Evolutionary conservation across 495 filamentous ascomycete species (phyloP).

Genomic region (Aspergillus mulundensis): DNA sequence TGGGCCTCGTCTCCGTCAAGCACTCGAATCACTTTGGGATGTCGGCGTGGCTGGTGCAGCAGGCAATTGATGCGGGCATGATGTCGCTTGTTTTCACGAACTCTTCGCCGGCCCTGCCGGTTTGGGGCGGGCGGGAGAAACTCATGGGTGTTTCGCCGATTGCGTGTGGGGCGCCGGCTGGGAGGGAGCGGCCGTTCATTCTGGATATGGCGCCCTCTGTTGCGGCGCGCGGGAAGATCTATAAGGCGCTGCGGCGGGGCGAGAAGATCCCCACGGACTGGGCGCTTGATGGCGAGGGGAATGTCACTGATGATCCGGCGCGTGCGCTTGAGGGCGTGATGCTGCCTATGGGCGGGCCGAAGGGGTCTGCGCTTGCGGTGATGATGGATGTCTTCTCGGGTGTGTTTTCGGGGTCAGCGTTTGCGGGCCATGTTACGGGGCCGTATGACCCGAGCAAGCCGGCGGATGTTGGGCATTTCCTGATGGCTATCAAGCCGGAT

Average conservation of each 20-base stretch:
- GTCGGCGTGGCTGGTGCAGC: constrained; percentile 72
- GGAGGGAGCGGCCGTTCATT: constrained; percentile 57
- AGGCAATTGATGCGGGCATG: constrained; percentile 67
- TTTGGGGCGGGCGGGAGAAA: constrained; percentile 64
- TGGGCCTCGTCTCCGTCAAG: constrained; percentile 69
- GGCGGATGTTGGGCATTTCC: constrained; percentile 72
- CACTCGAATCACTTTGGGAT: constrained; percentile 81
- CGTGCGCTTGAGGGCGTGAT: constrained; percentile 66
- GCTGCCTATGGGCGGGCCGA: constrained; percentile 77
- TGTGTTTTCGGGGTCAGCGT: constrained; percentile 64
- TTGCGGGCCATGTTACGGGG: constrained; percentile 66
- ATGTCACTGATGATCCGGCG: constrained; percentile 62
- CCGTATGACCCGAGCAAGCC: constrained; percentile 67
- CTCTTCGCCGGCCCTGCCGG: constrained; percentile 67
- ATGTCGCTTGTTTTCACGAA: constrained; percentile 79
- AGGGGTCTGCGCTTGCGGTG: constrained; percentile 65
- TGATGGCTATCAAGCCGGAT: constrained; percentile 72
- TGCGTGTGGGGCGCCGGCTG: constrained; percentile 67
- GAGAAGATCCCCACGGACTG: constrained; percentile 72
- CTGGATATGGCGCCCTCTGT: constrained; percentile 75
- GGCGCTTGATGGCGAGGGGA: constrained; percentile 69
- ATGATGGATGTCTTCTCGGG: constrained; percentile 89
- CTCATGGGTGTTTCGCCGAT: constrained; percentile 75
- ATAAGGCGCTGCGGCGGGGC: constrained; percentile 65
- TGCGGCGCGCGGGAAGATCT: constrained; percentile 71